Conservation (phyloP, 257 asterid species). For the Capsicum rhomboideum region DNA sequence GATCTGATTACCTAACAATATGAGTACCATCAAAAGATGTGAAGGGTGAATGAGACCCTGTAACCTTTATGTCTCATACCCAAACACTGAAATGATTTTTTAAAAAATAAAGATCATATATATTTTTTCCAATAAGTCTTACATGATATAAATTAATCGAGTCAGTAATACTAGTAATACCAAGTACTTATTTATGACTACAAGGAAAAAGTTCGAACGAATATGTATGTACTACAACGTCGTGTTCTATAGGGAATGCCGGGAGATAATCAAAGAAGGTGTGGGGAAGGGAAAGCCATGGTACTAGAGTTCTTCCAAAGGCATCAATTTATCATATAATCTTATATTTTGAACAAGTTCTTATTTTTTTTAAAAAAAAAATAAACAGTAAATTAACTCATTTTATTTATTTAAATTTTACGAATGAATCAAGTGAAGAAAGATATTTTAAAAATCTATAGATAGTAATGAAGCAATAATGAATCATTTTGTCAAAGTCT, state of each 20-base stretch:
- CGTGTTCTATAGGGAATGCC: background rate
- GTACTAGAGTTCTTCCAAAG: background rate
- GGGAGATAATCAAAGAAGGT: background rate
- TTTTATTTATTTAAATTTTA: background rate
- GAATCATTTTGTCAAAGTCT: background rate
- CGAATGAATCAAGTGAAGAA: background rate
- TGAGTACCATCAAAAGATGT: background rate
- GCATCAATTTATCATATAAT: background rate
- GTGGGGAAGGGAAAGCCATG: background rate
- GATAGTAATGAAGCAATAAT: background rate
- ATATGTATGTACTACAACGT: background rate
- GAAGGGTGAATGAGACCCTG: background rate
- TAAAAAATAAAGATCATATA: no score
- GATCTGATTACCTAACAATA: background rate
- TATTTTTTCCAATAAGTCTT: no score
- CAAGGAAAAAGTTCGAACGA: background rate
- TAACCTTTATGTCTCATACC: background rate
- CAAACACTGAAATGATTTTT: no score
- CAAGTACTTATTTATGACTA: background rate
- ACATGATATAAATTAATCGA: background rate
- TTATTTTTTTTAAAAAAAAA: background rate
- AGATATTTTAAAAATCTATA: background rate
- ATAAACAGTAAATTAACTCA: background rate
- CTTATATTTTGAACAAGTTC: background rate
- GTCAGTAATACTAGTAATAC: background rate